These are phyloP conservation scores for Cordyceps pruinosa DNA, from an alignment of 2,329 filamentous ascomycete species.

Conservation along the genomic window DNA sequence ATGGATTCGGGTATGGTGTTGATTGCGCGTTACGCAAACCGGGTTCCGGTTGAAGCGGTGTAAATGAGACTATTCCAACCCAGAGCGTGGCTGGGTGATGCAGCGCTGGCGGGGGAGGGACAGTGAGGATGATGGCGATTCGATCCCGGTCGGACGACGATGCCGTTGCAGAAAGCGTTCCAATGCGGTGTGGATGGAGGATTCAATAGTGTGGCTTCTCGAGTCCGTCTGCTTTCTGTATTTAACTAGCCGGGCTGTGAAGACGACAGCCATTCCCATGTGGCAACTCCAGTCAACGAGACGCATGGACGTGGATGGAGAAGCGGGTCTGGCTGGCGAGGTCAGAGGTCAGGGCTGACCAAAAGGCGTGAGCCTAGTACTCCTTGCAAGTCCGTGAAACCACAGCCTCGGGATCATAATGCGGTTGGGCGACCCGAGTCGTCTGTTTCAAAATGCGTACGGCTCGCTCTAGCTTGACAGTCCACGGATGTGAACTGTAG, in stretches of 20 bases:
- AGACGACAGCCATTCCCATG: background rate
- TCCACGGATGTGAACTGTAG: too few relatives aligned
- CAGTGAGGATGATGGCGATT: background rate
- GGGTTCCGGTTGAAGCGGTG: background rate
- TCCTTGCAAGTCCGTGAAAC: too few relatives aligned
- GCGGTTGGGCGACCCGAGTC: too few relatives aligned
- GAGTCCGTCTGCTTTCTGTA: background rate
- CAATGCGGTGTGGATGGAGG: background rate
- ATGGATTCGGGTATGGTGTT: background rate
- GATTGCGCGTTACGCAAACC: background rate
- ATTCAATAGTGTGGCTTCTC: background rate
- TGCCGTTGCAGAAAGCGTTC: background rate
- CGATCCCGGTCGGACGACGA: too few relatives aligned
- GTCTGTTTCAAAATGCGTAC: too few relatives aligned
- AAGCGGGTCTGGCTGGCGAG: conserved; percentile 8
- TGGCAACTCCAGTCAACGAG: background rate
- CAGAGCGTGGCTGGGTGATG: background rate
- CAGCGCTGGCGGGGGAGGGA: background rate
- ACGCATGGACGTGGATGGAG: background rate
- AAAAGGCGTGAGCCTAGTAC: conserved; percentile 9
- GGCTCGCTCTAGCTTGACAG: too few relatives aligned
- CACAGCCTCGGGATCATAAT: too few relatives aligned
- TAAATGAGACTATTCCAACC: background rate
- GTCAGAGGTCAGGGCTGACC: conserved; percentile 5
- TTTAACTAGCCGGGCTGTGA: background rate